phyloP scores from a whole-genome alignment of 2,329 filamentous ascomycete genomes.

The Xylaria digitata region DNA sequence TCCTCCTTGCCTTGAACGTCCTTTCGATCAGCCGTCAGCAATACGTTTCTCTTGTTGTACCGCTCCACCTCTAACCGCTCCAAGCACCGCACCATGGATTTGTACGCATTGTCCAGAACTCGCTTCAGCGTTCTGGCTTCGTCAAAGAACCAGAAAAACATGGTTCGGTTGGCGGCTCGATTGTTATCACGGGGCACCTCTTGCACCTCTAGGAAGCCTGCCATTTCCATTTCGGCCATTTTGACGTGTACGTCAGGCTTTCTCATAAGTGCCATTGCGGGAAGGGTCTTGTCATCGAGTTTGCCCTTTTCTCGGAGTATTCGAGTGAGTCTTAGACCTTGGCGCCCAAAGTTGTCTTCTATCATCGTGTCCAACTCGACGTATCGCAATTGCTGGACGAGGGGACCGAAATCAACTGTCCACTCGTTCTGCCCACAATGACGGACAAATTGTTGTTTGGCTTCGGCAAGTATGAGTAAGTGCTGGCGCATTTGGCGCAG shows the following conservation, averaged over 20 bases:
- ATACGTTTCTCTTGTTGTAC: constrained; percentile 74
- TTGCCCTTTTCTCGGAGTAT: constrained; percentile 89
- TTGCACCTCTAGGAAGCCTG: constrained; percentile 89
- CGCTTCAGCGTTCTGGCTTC: constrained; percentile 75
- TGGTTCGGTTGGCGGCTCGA: constrained; percentile 81
- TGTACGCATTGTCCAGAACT: constrained; percentile 85
- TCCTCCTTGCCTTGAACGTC: constrained; percentile 89
- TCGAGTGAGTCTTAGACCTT: constrained; percentile 84
- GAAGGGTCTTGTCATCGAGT: constrained; percentile 91
- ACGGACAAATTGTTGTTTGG: constrained; percentile 74
- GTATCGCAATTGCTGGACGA: constrained; percentile 78
- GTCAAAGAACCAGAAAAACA: constrained; percentile 95
- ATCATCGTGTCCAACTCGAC: constrained; percentile 85
- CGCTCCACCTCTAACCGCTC: constrained; percentile 84
- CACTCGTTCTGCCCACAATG: constrained; percentile 79
- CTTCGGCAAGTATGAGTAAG: constrained; percentile 76
- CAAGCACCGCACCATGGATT: constrained; percentile 85
- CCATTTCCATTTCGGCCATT: constrained; percentile 86
- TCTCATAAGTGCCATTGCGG: constrained; percentile 82
- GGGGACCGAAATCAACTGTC: constrained; percentile 82
- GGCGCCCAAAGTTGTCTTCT: constrained; percentile 77
- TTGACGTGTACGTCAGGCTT: constrained; percentile 87
- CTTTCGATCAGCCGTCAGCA: constrained; percentile 84
- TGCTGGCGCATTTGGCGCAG: constrained; percentile 75
- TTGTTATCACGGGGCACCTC: constrained; percentile 91